phyloP scores from a whole-genome alignment of 805 yeast genomes.

The Yarrowia osloensis region DNA sequence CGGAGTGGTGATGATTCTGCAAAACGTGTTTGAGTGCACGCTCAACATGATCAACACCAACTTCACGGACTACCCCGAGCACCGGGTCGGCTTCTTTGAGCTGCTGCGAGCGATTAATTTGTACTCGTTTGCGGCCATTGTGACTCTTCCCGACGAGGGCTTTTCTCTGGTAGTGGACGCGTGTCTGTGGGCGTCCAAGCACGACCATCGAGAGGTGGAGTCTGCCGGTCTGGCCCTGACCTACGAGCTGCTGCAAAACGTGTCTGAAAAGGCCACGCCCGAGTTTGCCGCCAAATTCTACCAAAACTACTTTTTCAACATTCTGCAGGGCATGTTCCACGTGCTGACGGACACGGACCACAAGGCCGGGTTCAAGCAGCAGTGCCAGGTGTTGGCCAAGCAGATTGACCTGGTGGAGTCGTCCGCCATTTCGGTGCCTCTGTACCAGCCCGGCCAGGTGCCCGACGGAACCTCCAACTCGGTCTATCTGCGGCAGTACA shows the following conservation, averaged over 20 bases:
- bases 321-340: conserved; percentile 86
- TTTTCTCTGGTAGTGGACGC: conserved; percentile 91
- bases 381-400: conserved; percentile 79
- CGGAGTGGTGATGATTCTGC: conserved; percentile 82
- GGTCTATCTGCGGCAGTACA: conserved; percentile 72
- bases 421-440: conserved; percentile 70
- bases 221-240: conserved; percentile 85
- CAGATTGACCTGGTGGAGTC: conserved; percentile 81
- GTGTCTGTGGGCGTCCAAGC: conserved; percentile 97
- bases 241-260: conserved; percentile 79
- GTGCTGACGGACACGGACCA: conserved; percentile 97
- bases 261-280: conserved; percentile 69
- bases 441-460: conserved; percentile 71
- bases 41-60: conserved; percentile 94
- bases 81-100: conserved; percentile 93
- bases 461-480: conserved; percentile 84
- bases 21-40: conserved; percentile 91
- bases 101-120: conserved; percentile 82
- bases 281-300: conserved; percentile 84
- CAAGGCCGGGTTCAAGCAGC: conserved; percentile 91
- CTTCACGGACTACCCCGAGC: conserved; percentile 96
- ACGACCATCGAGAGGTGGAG: conserved; percentile 95
- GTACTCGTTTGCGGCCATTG: conserved; percentile 80
- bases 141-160: conserved; percentile 87
- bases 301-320: conserved; percentile 83